Evolutionary conservation across 2,329 filamentous ascomycete species (phyloP).

Genomic region (Sclerotiophoma versabilis): DNA sequence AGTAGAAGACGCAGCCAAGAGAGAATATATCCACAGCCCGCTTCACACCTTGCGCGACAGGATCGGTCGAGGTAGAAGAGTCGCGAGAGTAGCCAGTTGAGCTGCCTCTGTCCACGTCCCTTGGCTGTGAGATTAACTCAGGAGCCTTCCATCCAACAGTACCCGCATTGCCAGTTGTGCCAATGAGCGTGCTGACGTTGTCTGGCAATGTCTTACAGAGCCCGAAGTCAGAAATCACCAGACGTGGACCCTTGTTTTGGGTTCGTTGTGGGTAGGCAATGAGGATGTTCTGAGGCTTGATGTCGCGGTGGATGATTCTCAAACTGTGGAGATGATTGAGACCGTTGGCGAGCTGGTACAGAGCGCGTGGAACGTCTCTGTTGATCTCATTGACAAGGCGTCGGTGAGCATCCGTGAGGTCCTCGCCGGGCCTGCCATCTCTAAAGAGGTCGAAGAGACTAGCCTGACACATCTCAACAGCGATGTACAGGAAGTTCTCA

Average conservation of each 20-base stretch:
- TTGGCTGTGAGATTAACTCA: constrained; percentile 76
- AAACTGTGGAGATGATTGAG: constrained; percentile 88
- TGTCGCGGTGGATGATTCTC: constrained; percentile 93
- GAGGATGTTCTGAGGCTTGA: constrained; percentile 97
- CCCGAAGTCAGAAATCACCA: constrained; percentile 97
- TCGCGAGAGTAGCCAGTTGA: constrained; percentile 53
- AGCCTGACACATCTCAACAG: constrained; percentile 90
- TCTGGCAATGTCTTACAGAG: constrained; percentile 97
- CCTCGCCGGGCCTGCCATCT: constrained; percentile 58
- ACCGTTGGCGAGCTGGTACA: constrained; percentile 90
- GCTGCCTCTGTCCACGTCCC: constrained; percentile 51
- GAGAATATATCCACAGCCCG: constrained; percentile 98
- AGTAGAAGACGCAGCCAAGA: constrained; percentile 96
- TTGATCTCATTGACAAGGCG: constrained; percentile 76
- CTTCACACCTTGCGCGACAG: constrained; percentile 77
- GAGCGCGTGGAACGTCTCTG: constrained; percentile 76
- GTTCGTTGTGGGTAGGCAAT: constrained; percentile 74
- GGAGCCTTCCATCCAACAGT: constrained; percentile 97
- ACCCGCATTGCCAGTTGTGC: constrained; percentile 91
- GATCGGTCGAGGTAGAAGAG: constrained; percentile 50
- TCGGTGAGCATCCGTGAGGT: constrained; percentile 66
- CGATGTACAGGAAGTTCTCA: constrained; percentile 93
- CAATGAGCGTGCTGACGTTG: constrained; percentile 91
- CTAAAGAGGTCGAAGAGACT: constrained; percentile 92
- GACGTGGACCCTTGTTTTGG: constrained; percentile 74